Base-by-base conservation (phyloP, 83 land plant genomes). In the Picea mariana region DNA sequence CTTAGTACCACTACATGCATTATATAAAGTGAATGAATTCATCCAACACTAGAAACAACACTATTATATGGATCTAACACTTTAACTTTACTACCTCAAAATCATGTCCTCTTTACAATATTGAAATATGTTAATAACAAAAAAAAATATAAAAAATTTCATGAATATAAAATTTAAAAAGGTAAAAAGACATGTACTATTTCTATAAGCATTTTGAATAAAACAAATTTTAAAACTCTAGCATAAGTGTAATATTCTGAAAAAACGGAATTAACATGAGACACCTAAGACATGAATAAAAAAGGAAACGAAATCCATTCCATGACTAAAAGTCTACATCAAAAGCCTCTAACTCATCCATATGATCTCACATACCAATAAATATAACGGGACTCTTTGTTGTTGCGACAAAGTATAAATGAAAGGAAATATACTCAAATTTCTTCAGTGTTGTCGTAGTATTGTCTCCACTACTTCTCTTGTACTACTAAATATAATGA, bases 281-380 rank as follows among this genome's bases (percentile, higher is more conserved):
- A 38, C n/a, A 16, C 6, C 9, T 38, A 17, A 34, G 42, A 34
- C 58, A 21, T 58, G 13, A 58, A 77, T n/a, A 55, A 52, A 65
- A 65, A n/a, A n/a, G 24, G 64, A 16, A 81, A 15, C 79, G 5
- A 59, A 49, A 20, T 18, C 61, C 8, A 75, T 34, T 9, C 75
- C 84, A 83, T 67, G 83, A 98, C 99, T 80, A 97, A 87, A 47
- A 97, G 93, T 42, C 99, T 94, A 95, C 98, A 85, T 97, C 99
- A 88, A 97, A 97, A 67, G 89, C 93, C 88, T 97, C 99, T 89
- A 97, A 95, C 86, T 97, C 99, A 83, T 97, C 99, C 95, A 95
- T 94, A 83, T 95, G 99, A 80, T 97, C 99, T 66, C 99, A 98
- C 21, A 97, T 95, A 65, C 99, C 99, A 82, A 97, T 91, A 78